Percentiles rank a stretch among this genome's conserved stretches.
phyloP scores from a whole-genome alignment of 2,329 filamentous ascomycete genomes.

The Tolypocladium ophioglossoides region DNA sequence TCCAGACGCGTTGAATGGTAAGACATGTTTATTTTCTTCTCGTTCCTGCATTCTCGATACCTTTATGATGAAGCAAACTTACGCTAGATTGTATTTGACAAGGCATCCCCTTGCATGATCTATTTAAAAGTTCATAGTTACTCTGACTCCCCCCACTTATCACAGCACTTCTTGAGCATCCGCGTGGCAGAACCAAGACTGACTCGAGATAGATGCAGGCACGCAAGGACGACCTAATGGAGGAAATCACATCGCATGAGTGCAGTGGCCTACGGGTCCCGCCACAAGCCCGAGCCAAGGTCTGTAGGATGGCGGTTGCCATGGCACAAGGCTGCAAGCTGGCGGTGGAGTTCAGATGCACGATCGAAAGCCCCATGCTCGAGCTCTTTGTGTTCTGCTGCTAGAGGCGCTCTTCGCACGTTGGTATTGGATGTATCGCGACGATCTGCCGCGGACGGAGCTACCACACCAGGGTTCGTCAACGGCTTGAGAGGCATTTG shows the following conservation, averaged over 20 bases:
- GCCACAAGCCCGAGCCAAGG: neutral
- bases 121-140: conserved; percentile 18
- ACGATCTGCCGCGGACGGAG: too few relatives aligned
- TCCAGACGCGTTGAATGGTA: neutral
- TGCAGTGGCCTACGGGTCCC: too few relatives aligned
- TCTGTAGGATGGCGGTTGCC: neutral
- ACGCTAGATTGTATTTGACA: conserved; percentile 40
- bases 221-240: neutral
- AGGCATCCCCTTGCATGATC: conserved; percentile 23
- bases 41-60: neutral
- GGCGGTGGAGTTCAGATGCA: neutral
- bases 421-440: too few relatives aligned
- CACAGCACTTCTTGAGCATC: neutral
- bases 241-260: neutral
- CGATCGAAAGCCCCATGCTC: too few relatives aligned
- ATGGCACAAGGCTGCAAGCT: neutral
- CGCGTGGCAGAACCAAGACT: neutral
- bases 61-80: conserved; percentile 28
- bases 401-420: neutral
- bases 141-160: conserved; percentile 12
- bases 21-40: conserved; percentile 3
- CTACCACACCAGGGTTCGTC: too few relatives aligned
- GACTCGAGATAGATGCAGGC: neutral
- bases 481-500: neutral
- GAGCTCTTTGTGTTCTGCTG: neutral